Percentiles rank a stretch among this genome's conserved stretches.
These are phyloP conservation scores for Gossypium stocksii DNA, from an alignment of 345 rosid species.

Conservation along the genomic window DNA sequence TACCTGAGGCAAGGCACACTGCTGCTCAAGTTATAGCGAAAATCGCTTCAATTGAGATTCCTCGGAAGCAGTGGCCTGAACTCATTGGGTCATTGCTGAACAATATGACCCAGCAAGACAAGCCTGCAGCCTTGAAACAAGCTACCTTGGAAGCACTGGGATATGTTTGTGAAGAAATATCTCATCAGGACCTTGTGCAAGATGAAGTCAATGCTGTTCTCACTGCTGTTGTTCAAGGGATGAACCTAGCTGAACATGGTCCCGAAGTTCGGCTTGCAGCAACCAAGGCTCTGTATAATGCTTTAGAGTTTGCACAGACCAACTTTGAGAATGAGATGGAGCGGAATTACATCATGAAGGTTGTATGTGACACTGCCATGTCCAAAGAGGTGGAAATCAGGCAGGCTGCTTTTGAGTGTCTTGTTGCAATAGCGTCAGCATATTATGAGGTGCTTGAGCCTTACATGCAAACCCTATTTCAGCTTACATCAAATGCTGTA, in stretches of 20 bases:
- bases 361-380: conserved; percentile 82
- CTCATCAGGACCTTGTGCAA: conserved; percentile 77
- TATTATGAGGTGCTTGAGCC: conserved; percentile 85
- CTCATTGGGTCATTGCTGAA: conserved; percentile 59
- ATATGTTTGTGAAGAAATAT: conserved; percentile 86
- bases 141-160: conserved; percentile 90
- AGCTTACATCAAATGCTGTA: conserved; percentile 83
- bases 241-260: conserved; percentile 69
- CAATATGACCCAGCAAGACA: conserved; percentile 70
- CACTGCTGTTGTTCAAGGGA: conserved; percentile 96
- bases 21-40: conserved; percentile 91
- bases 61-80: conserved; percentile 91
- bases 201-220: conserved; percentile 89
- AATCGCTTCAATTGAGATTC: conserved; percentile 86
- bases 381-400: conserved; percentile 77
- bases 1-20: conserved; percentile 74
- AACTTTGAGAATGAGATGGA: conserved; percentile 96
- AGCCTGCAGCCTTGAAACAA: conserved; percentile 62
- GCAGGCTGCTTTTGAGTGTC: conserved; percentile 94
- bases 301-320: conserved; percentile 83
- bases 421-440: conserved; percentile 86
- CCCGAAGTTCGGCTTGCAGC: conserved; percentile 86
- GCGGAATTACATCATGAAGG: conserved; percentile 86
- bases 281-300: conserved; percentile 73
- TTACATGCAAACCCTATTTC: conserved; percentile 78